Evolutionary conservation across 257 asterid species (phyloP), one percentile per base, ranked within the genome.

Genomic region (Ilex aquifolium): DNA sequence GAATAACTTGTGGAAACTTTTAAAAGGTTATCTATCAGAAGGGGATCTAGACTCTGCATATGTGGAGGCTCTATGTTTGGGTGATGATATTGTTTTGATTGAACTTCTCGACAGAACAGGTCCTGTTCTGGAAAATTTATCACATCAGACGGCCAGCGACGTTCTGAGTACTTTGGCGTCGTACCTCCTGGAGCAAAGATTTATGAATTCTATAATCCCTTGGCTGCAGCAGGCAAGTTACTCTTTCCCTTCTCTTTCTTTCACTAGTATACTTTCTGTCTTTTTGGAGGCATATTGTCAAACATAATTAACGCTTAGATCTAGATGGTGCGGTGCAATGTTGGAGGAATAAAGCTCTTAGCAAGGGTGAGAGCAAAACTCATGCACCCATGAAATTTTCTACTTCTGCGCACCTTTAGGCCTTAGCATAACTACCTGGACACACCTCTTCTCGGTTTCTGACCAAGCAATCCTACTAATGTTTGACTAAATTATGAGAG

Each of bases 211-310:
- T 32, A 83, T 89, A 29, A 77, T 88, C 63, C 98, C 98, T 64
- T 91, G 98, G 98, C 65, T 91, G 74, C 92, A 87, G 73, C 96
- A 91, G 98, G 98, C 71, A 83, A 79, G 88, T 81, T 55, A 40
- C 60, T 62, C 72, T 21, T 31, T 40, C 56, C 12, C 32, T 2
- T 55, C 62, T 32, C 36, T 62, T 60, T 68, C 61, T 2, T 5
- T 12, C 12, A 27, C 53, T 53, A 2, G 11, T 39, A 4, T 36
- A 36, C 42, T 36, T 36, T 36, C 40, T 36, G 42, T 36, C 7
- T 36, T 36, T 36, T 1, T 8, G 8, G 42, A 36, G 8, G 42
- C 8, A 36, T 36, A 36, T 36, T 36, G 5, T 36, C 42, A 36
- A 36, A 36, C 8, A 36, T 36, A 8, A 36, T 36, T 36, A 36